These are phyloP conservation scores for Erodium trifolium DNA, from an alignment of 441 rosid species.

Conservation along the genomic window DNA sequence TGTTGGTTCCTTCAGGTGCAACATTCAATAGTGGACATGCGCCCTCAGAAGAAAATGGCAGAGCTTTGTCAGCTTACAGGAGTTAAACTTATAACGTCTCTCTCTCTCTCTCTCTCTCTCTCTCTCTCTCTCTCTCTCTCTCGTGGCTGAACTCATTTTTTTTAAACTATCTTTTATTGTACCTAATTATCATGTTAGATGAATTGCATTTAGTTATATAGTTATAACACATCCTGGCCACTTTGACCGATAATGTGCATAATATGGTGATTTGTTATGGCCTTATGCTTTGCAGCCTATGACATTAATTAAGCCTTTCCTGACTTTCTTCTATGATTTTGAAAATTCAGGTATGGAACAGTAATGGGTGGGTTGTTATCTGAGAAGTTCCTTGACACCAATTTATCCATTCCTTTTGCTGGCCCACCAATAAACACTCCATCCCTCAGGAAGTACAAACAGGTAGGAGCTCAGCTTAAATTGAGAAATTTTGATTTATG, in stretches of 20 bases:
- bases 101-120: conserved; percentile 38
- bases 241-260: not conserved
- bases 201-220: not conserved
- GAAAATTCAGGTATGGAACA: conserved; percentile 66
- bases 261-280: not conserved
- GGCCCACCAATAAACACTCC: conserved; percentile 81
- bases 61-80: conserved; percentile 85
- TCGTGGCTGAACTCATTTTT: too few species aligned
- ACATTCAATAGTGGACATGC: conserved; percentile 92
- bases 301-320: conserved; percentile 12
- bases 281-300: conserved; percentile 11
- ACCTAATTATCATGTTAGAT: not conserved
- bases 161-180: not conserved
- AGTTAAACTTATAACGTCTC: conserved; percentile 84
- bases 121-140: conserved; percentile 31
- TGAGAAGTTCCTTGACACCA: conserved; percentile 84
- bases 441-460: conserved; percentile 83
- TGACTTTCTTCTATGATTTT: conserved; percentile 14
- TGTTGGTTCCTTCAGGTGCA: conserved; percentile 53
- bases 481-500: not conserved
- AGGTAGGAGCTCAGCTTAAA: conserved; percentile 33
- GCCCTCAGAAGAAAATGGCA: conserved; percentile 89
- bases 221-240: conserved; percentile 5
- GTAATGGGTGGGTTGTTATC: conserved; percentile 94
- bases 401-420: conserved; percentile 71